Conservation (phyloP, 2,329 filamentous ascomycete species). For the Chaetothyriales sp. region DNA sequence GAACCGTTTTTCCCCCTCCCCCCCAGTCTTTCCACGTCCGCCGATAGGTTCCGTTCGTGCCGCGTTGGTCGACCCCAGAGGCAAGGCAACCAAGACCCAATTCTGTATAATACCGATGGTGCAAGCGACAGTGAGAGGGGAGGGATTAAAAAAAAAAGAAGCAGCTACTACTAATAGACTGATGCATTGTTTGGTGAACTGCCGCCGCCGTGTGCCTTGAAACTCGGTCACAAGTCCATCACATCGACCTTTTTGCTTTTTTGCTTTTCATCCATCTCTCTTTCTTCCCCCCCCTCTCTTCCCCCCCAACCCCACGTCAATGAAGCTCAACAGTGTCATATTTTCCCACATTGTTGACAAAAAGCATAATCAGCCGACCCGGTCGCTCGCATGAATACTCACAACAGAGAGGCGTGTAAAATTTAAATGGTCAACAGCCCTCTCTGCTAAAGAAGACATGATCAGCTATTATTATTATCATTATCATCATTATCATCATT, state of each 20-base stretch:
- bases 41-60: not conserved
- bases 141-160: no score
- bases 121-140: not conserved
- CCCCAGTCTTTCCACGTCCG: not conserved
- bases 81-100: not conserved
- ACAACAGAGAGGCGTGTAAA: not conserved
- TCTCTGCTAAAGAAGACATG: no score
- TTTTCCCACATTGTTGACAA: not conserved
- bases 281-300: no score
- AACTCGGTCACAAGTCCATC: not conserved
- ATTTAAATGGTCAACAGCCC: not conserved
- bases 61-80: not conserved
- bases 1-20: not conserved
- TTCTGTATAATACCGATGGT: not conserved
- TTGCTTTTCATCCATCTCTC: not conserved
- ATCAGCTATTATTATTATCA: no score
- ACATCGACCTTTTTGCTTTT: not conserved
- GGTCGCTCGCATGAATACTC: not conserved
- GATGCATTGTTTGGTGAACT: not conserved
- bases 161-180: not conserved
- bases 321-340: not conserved
- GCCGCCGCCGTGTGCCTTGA: not conserved
- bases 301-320: not conserved
- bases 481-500: no score
- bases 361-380: not conserved